Base-by-base conservation (phyloP, 2,329 filamentous ascomycete species). In the Chrysoporthe austroafricana region DNA sequence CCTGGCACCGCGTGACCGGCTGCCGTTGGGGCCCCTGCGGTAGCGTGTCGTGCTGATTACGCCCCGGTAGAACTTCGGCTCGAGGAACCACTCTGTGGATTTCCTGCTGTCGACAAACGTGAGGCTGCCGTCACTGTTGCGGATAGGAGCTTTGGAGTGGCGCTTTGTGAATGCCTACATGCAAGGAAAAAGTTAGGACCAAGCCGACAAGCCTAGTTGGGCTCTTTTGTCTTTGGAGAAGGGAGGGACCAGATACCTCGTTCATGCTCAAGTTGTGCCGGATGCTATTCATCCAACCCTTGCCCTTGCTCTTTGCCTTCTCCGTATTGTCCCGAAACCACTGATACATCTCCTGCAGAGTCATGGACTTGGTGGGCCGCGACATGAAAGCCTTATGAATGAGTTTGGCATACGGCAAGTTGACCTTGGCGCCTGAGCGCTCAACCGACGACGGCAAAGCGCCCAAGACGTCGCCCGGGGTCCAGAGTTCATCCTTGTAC, bases 211-310 rank as follows among this genome's bases (percentile, higher is more conserved):
- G 18, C 34, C 32, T 4, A 7, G n/a, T n/a, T 7, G 39, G n/a
- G 32, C 54, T 39, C 34, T 36, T 56, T 36, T 16, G n/a, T 11
- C 21, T 34, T 46, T n/a, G 32, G 36, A 2, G 13, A 42, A 6
- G 32, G 16, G 44, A 2, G 39, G 2, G 16, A n/a, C 26, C 26
- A 26, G 16, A 39, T 87, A 97, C 95, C 69, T 86, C 85, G 74
- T 98, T 98, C 94, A 98, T 97, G 60, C 93, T 97, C 8, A 98
- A 82, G 73, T 98, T 98, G 78, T 98, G 95, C 2, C 95, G 88
- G 71, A 98, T 96, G 76, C 93, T 97, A 78, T 97, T 98, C 79
- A 95, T 91, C 95, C 95, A 98, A 11, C 94, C 95, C 73, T 89
- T 91, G 14, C 79, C 81, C 8, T 83, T 84, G 58, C 85, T 84